A percentile compares a stretch with the other conserved stretches of the same genome.
Conservation (phyloP, 139 green algal species). For the Chlorella sp. region DNA sequence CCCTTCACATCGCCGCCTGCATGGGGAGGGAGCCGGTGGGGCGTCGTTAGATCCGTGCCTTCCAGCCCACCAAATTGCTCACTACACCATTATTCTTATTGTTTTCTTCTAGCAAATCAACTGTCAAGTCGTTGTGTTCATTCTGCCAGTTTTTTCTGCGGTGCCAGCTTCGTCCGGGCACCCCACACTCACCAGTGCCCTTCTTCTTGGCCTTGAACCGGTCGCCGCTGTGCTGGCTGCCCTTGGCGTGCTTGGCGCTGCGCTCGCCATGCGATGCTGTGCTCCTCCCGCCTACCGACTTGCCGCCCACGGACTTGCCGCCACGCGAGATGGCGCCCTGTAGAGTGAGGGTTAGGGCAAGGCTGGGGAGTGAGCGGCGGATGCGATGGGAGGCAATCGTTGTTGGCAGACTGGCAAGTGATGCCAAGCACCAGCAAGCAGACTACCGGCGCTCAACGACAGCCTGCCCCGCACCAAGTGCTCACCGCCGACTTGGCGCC, state of each 20-base stretch:
- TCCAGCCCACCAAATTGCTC: neutral
- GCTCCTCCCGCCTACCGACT: neutral
- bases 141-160: neutral
- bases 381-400: too few species aligned
- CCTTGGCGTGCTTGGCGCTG: slow-evolving; percentile 25
- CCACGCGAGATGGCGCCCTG: neutral
- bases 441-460: too few species aligned
- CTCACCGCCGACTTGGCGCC: slow-evolving; percentile 6
- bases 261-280: slow-evolving; percentile 9
- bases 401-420: too few species aligned
- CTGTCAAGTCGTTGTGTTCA: too few species aligned
- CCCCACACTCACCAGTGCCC: slow-evolving; percentile 16
- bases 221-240: slow-evolving; percentile 64
- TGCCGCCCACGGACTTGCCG: neutral
- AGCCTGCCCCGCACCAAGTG: neutral
- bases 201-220: slow-evolving; percentile 75
- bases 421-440: too few species aligned
- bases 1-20: slow-evolving; percentile 81
- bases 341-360: too few species aligned
- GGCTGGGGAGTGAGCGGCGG: too few species aligned
- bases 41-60: neutral
- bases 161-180: too few species aligned
- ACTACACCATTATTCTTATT: too few species aligned
- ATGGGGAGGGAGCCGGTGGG: neutral
- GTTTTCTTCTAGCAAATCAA: too few species aligned